Conservation (phyloP, 345 rosid species). For the Salix suchowensis region DNA sequence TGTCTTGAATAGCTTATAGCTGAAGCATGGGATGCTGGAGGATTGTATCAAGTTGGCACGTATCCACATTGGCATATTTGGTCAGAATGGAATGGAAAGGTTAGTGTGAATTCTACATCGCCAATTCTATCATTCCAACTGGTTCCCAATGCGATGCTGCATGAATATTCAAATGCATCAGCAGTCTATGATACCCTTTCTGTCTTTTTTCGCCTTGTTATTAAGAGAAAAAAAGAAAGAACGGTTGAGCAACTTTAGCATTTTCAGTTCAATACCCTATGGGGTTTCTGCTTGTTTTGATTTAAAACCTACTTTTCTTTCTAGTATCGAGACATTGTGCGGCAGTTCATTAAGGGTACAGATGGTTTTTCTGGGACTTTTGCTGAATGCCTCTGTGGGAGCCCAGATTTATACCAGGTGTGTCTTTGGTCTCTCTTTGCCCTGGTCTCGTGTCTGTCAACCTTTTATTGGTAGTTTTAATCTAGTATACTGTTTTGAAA, state of each 20-base stretch:
- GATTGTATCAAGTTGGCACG: slow-evolving; percentile 90
- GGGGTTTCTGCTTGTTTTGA: neutral
- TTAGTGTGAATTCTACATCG: slow-evolving; percentile 27
- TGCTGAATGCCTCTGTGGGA: slow-evolving; percentile 97
- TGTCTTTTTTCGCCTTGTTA: neutral
- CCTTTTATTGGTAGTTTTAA: neutral
- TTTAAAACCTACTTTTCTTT: slow-evolving; percentile 7
- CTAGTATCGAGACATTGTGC: slow-evolving; percentile 90
- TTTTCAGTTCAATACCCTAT: neutral
- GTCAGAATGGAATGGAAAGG: slow-evolving; percentile 99
- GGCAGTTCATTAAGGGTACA: slow-evolving; percentile 95
- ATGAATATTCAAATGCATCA: neutral
- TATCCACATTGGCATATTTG: slow-evolving; percentile 97
- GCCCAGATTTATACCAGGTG: slow-evolving; percentile 92
- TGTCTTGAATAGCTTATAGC: slow-evolving; percentile 67
- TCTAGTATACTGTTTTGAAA: neutral
- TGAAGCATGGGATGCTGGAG: slow-evolving; percentile 98
- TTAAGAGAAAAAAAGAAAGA: neutral
- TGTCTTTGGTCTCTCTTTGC: neutral
- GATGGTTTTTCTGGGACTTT: slow-evolving; percentile 91
- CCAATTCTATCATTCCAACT: neutral
- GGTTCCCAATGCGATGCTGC: neutral
- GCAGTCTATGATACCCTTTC: neutral
- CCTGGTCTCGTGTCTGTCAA: neutral
- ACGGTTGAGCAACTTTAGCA: neutral